phyloP scores from a whole-genome alignment of 1,284 basidiomycete species.

The Apiotrichum gamsii region DNA sequence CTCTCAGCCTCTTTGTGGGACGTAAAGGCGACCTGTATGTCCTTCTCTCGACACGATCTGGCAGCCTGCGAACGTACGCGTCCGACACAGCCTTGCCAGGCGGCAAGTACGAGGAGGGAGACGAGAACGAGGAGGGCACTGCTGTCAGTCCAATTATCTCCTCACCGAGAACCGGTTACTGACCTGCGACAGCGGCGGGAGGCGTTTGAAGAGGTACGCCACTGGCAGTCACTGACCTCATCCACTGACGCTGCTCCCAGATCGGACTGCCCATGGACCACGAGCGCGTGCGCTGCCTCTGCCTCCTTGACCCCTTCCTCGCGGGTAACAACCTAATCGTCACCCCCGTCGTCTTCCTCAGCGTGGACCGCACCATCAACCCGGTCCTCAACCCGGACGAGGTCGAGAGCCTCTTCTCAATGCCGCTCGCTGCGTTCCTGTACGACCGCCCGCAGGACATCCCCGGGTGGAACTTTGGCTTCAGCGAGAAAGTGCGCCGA shows the following conservation, averaged over 20 bases:
- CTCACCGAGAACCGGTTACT: no score
- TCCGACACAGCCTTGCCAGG: constrained; percentile 79
- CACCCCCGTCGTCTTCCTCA: constrained; percentile 73
- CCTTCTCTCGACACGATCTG: constrained; percentile 59
- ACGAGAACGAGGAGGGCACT: constrained; percentile 65
- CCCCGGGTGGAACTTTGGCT: constrained; percentile 42
- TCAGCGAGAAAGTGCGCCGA: constrained; percentile 22
- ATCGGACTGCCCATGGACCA: constrained; percentile 69
- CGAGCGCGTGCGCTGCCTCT: constrained; percentile 63
- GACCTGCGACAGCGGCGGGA: constrained; percentile 58
- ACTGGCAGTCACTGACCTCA: no score
- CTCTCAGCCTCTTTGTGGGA: constrained; percentile 67
- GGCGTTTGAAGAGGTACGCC: constrained; percentile 62
- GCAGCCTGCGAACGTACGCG: constrained; percentile 64
- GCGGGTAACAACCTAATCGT: constrained; percentile 66
- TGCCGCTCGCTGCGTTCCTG: constrained; percentile 69
- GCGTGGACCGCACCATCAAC: constrained; percentile 57
- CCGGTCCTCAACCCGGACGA: constrained; percentile 71
- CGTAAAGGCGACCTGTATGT: constrained; percentile 74
- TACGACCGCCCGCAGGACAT: constrained; percentile 58
- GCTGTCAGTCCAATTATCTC: no score
- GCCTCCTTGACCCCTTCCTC: constrained; percentile 67
- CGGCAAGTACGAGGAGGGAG: constrained; percentile 65
- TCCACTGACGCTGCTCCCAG: constrained; percentile 47
- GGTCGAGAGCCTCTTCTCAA: constrained; percentile 71